Evolutionary conservation across 257 asterid genomes (phyloP), one percentile per base, ranked within the genome.

Genomic region (Jasminum sambac): DNA sequence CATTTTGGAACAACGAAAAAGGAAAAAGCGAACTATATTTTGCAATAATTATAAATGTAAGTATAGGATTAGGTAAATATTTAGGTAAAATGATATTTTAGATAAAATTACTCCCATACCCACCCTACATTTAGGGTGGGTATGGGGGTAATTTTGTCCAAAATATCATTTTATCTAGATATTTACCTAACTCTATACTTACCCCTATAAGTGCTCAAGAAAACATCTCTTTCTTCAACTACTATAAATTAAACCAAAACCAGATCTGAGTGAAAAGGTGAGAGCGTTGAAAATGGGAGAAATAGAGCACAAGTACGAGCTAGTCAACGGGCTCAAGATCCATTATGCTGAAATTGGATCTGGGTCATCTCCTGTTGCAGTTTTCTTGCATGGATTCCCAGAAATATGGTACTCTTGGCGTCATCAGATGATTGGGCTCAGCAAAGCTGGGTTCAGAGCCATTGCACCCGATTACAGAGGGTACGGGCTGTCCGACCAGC

Each of bases 401-500:
- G 88, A 80, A 34, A 76, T 78, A 44, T 83, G 88, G 88, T 83
- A 83, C 81, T 71, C 83, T 0, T 80, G 85, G 85, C 83, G 87
- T 46, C 83, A 80, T 79, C 85, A 80, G 78, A 75, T 80, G 80
- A 30, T 52, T 36, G 88, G 78, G 64, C 74, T 77, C 17, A 72
- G 79, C 21, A 34, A 63, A 14, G 79, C 85, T 10, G 85, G 87
- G 0, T 83, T 69, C 74, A 68, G 85, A 77, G 81, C 83, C 19
- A 41, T 83, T 2, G 83, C 85, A 8, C 80, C 85, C 39, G 85
- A 83, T 64, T 80, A 63, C 80, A 44, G 88, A 82, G 86, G 91
- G 11, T 88, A 88, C 76, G 95, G 95, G 13, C 75, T 81, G 16
- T 84, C 89, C 52, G 91, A 85, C 17, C 81, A 79, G 23, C 84